Percentiles rank a stretch among this genome's conserved stretches.
These are phyloP conservation scores for Sarocladiaceae sp. DNA, from an alignment of 2,329 filamentous ascomycete species.

Conservation along the genomic window DNA sequence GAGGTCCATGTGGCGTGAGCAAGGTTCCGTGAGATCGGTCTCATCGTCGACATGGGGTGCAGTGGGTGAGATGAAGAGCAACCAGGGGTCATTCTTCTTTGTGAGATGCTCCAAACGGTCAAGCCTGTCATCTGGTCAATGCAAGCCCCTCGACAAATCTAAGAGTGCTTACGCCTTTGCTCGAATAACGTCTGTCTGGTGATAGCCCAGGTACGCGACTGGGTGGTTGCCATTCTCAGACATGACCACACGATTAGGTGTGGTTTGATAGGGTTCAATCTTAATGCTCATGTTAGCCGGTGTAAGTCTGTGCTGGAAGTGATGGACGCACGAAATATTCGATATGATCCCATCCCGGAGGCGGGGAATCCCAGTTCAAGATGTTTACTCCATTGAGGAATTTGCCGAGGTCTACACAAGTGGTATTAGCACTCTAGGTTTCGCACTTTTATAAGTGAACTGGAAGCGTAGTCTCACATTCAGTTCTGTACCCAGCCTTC, in stretches of 20 bases:
- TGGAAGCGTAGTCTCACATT: constrained; percentile 4
- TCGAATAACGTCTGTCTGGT: constrained; percentile 12
- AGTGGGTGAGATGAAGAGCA: neutral
- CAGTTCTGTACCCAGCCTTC: constrained; percentile 12
- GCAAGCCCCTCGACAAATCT: too few species aligned
- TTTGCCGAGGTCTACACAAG: constrained; percentile 12
- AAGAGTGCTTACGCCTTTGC: constrained; percentile 10
- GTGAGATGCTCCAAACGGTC: neutral
- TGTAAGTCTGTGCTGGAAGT: too few species aligned
- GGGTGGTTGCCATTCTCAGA: constrained; percentile 11
- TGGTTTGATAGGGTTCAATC: constrained; percentile 13
- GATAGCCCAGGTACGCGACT: constrained; percentile 9
- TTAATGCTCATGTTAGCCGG: too few species aligned
- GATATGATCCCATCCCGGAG: constrained; percentile 13
- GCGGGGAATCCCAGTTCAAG: constrained; percentile 8
- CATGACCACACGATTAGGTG: constrained; percentile 12
- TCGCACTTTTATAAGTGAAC: neutral
- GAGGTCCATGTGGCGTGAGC: constrained; percentile 52
- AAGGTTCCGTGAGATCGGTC: constrained; percentile 15
- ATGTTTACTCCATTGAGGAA: constrained; percentile 12
- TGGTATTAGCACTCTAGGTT: neutral
- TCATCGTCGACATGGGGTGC: neutral
- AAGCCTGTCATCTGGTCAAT: neutral
- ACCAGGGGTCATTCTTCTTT: neutral
- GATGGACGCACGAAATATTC: constrained; percentile 10